Evolutionary conservation across 352 stramenopile species (phyloP).

Genomic region (Phytophthora cactorum): DNA sequence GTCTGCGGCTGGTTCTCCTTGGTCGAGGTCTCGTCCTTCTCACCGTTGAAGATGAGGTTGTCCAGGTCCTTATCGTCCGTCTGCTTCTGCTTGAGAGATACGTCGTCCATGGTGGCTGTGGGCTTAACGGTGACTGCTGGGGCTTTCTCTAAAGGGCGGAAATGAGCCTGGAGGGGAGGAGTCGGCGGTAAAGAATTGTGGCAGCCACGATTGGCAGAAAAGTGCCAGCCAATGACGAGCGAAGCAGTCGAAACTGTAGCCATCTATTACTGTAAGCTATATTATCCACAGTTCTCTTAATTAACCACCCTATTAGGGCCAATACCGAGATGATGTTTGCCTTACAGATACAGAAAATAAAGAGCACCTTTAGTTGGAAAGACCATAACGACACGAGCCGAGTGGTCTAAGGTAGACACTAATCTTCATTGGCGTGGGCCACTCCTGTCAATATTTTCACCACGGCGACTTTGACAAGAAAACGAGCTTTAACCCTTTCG

Average conservation of each 20-base stretch:
- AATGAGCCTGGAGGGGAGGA: conserved; percentile 14
- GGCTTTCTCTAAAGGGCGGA: conserved; percentile 27
- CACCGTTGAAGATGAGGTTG: conserved; percentile 86
- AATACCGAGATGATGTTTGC: no score
- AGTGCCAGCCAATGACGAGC: conserved; percentile 15
- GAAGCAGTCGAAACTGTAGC: conserved; percentile 26
- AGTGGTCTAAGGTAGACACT: no score
- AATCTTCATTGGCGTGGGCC: no score
- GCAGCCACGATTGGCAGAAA: conserved; percentile 32
- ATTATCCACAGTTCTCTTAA: no score
- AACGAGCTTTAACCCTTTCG: no score
- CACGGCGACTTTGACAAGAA: no score
- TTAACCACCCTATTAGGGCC: no score
- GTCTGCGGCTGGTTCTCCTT: conserved; percentile 41
- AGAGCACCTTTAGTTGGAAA: no score
- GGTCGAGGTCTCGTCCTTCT: conserved; percentile 48
- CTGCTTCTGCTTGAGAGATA: conserved; percentile 65
- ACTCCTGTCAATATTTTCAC: no score
- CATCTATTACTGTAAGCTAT: neutral
- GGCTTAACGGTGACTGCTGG: neutral
- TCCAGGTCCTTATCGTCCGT: conserved; percentile 80
- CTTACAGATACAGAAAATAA: no score
- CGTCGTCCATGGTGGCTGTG: conserved; percentile 49
- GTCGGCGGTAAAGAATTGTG: conserved; percentile 19
- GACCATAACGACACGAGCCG: neutral